phyloP scores from a whole-genome alignment of 2,329 filamentous ascomycete species.

The Rutstroemia sp. region DNA sequence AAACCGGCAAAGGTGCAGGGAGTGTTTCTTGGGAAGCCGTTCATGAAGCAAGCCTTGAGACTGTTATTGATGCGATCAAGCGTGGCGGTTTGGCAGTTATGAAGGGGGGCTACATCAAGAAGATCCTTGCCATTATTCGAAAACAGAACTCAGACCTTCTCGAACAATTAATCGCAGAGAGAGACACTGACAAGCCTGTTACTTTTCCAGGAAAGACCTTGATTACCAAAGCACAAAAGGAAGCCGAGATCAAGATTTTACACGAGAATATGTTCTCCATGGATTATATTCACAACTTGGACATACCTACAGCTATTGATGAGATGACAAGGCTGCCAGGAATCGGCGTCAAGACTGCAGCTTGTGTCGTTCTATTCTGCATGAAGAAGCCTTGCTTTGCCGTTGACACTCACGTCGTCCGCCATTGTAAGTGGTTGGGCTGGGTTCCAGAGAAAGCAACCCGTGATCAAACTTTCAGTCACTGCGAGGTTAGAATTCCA shows the following conservation, averaged over 20 bases:
- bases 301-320: constrained; percentile 41
- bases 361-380: constrained; percentile 50
- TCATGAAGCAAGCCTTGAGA: constrained; percentile 46
- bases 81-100: constrained; percentile 61
- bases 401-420: constrained; percentile 50
- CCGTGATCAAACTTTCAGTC: constrained; percentile 42
- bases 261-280: constrained; percentile 51
- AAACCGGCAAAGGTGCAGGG: constrained; percentile 57
- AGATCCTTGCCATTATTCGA: constrained; percentile 64
- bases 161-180: constrained; percentile 39
- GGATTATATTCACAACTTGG: constrained; percentile 41
- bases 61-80: constrained; percentile 63
- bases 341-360: constrained; percentile 50
- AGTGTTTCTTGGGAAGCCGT: constrained; percentile 72
- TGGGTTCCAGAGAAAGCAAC: constrained; percentile 47
- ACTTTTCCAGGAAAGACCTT: constrained; percentile 36
- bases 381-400: constrained; percentile 46
- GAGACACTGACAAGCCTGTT: constrained; percentile 34
- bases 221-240: constrained; percentile 41
- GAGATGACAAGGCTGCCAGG: constrained; percentile 44
- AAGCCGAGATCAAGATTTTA: constrained; percentile 48
- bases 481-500: constrained; percentile 45
- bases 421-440: constrained; percentile 43
- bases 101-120: constrained; percentile 68
- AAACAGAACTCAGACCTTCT: constrained; percentile 54